Base-by-base conservation (phyloP, 1,284 basidiomycete species). In the Puccinia horiana region DNA sequence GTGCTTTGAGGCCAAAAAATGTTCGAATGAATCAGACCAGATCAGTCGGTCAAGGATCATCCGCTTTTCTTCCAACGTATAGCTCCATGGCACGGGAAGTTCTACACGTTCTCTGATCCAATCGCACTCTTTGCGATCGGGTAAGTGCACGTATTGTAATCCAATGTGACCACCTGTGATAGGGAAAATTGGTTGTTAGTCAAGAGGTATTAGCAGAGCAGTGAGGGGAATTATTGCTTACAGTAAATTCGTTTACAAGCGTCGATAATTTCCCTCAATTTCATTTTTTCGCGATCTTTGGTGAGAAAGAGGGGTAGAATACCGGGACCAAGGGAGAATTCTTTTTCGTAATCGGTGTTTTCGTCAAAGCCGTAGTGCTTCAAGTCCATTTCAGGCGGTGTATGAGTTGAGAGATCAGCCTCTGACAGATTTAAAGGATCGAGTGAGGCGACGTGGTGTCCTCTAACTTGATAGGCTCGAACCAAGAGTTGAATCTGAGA, bases 11-110 rank as follows among this genome's bases (percentile, higher is more conserved):
- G 95, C 92, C 85, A 99, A 96, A 90, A 98, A 99, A 87, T 96
- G 96, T 88, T 99, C 97, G 86, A 99, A 98, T 6, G 94, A 93
- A 87, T 99, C 96, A 40, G 96, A 99, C 97, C 97, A 99, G 88
- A 98, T 98, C 86, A 98, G 92, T 83, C 97, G 94, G 88, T 99
- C 97, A 83, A 99, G 91, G 84, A 99, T 97, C 93, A 97, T 96
- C 82, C 95, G 92, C 89, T 99, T 99, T 90, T 99, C 96, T 86
- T 99, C 97, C 83, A 95, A 91, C 69, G 93, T 93, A 89, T 99
- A 99, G 86, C 95, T 94, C 95, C 95, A 98, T n/a, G 96, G 96
- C 85, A 94, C 92, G 5, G 97, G 97, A 32, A 93, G 93, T 88
- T 99, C 97, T 81, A 99, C 91, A 84, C 97, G 94, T 88, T 96